A percentile compares a stretch with the other conserved stretches of the same genome.
Conservation (phyloP, 2,329 filamentous ascomycete species). For the Fusarium gaditjirri region DNA sequence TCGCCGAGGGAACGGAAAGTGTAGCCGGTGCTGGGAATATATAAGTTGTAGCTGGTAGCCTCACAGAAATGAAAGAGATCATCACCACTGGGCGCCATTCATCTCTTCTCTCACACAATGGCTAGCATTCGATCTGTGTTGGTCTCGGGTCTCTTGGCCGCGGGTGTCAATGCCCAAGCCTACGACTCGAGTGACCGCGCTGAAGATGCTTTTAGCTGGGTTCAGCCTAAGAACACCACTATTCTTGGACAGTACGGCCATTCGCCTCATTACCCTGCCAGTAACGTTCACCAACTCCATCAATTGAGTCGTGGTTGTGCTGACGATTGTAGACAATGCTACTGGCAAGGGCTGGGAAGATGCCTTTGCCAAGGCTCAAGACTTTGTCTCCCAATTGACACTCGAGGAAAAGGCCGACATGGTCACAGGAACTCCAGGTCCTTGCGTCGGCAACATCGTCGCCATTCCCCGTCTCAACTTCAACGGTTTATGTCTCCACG, state of each 20-base stretch:
- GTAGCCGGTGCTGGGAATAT: constrained; percentile 14
- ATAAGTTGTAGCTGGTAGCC: constrained; percentile 11
- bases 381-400: constrained; percentile 46
- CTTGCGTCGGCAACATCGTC: constrained; percentile 51
- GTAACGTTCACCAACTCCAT: constrained; percentile 43
- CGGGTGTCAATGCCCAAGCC: constrained; percentile 42
- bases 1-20: constrained; percentile 1
- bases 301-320: neutral
- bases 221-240: constrained; percentile 55
- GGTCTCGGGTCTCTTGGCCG: constrained; percentile 48
- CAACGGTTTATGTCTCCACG: constrained; percentile 54
- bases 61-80: neutral
- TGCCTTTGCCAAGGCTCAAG: constrained; percentile 51
- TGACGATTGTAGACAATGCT: constrained; percentile 48
- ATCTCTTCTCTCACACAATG: constrained; percentile 23
- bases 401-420: constrained; percentile 48
- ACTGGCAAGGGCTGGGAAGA: constrained; percentile 52
- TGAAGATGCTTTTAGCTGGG: constrained; percentile 50
- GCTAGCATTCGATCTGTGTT: constrained; percentile 49
- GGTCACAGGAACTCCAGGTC: constrained; percentile 49
- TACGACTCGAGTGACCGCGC: constrained; percentile 39
- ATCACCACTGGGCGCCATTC: constrained; percentile 15
- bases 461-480: constrained; percentile 55
- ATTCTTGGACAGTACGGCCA: constrained; percentile 54
- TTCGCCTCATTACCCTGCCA: constrained; percentile 51